Conservation (phyloP, 1,284 basidiomycete genomes). For the Laetiporus sulphureus region DNA sequence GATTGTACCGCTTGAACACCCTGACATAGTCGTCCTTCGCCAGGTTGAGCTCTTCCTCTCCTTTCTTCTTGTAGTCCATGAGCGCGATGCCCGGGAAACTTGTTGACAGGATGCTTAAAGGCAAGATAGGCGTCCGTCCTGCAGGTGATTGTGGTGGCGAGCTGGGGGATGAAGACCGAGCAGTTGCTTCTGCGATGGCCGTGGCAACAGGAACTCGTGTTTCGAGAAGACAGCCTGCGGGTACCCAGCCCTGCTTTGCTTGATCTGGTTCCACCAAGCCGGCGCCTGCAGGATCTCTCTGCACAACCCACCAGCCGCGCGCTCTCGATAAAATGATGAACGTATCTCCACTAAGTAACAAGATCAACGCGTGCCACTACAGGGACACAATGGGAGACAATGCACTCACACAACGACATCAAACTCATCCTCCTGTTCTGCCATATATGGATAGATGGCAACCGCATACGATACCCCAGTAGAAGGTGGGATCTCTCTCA, state of each 20-base stretch:
- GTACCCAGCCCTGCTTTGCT: slow-evolving; percentile 80
- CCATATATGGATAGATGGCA: slow-evolving; percentile 92
- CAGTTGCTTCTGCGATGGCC: slow-evolving; percentile 72
- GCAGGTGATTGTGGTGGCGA: slow-evolving; percentile 35
- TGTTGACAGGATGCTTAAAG: slow-evolving; percentile 84
- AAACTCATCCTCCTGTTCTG: slow-evolving; percentile 96
- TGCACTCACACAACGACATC: slow-evolving; percentile 87
- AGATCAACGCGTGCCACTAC: slow-evolving; percentile 1
- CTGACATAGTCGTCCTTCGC: slow-evolving; percentile 81
- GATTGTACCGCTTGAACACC: slow-evolving; percentile 97
- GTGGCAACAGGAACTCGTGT: slow-evolving; percentile 75
- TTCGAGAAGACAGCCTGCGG: slow-evolving; percentile 91
- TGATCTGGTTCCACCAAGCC: slow-evolving; percentile 75
- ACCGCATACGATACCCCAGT: slow-evolving; percentile 82
- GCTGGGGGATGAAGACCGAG: slow-evolving; percentile 32
- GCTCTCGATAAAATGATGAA: slow-evolving; percentile 93
- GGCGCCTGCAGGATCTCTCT: slow-evolving; percentile 83
- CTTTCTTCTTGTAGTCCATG: slow-evolving; percentile 92
- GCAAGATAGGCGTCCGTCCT: slow-evolving; percentile 71
- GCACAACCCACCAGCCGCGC: slow-evolving; percentile 99
- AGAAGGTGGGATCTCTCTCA: slow-evolving; percentile 47
- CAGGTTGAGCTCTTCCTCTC: slow-evolving; percentile 83
- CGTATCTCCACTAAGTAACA: slow-evolving; percentile 62
- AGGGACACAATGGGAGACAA: slow-evolving; percentile 5
- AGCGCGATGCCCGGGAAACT: slow-evolving; percentile 91